A percentile compares a stretch with the other conserved stretches of the same genome.
phyloP scores from a whole-genome alignment of 148 eudicot species.

The Arbutus unedo region DNA sequence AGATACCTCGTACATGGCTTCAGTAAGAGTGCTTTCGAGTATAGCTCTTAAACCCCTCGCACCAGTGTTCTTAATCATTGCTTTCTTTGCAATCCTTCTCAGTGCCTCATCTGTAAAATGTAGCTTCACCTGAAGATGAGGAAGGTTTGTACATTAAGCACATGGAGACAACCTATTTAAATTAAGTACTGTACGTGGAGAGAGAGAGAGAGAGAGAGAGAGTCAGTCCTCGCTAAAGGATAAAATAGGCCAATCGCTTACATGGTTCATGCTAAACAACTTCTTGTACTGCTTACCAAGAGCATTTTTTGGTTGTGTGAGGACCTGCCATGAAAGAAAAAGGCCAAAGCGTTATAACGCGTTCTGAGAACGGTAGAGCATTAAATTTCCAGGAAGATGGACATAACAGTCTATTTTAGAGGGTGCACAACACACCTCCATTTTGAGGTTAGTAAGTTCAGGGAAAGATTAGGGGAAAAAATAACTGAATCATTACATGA shows the following conservation, averaged over 20 bases:
- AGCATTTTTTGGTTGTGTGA: slow-evolving; percentile 89
- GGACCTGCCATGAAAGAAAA: slow-evolving; percentile 48
- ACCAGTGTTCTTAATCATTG: slow-evolving; percentile 55
- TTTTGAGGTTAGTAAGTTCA: background rate
- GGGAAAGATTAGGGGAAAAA: background rate
- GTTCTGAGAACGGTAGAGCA: background rate
- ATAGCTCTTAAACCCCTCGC: slow-evolving; percentile 60
- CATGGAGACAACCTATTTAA: background rate
- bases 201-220: background rate
- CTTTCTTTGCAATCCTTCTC: slow-evolving; percentile 46
- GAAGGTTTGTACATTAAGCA: slow-evolving; percentile 7
- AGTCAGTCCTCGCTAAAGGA: background rate
- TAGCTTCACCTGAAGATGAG: slow-evolving; percentile 44
- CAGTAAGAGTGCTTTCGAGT: slow-evolving; percentile 50
- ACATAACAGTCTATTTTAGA: background rate
- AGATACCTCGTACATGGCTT: slow-evolving; percentile 58
- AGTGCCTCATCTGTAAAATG: slow-evolving; percentile 46
- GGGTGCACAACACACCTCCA: background rate
- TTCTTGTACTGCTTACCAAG: slow-evolving; percentile 93
- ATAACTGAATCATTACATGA: background rate
- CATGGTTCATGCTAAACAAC: slow-evolving; percentile 85
- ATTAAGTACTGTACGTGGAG: background rate
- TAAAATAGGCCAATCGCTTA: slow-evolving; percentile 34
- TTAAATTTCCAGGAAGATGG: background rate
- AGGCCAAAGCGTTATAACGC: background rate